A percentile compares a stretch with the other conserved stretches of the same genome.
These are phyloP conservation scores for Oryza rufipogon DNA, from an alignment of 176 grass and related monocot species.

Conservation along the genomic window DNA sequence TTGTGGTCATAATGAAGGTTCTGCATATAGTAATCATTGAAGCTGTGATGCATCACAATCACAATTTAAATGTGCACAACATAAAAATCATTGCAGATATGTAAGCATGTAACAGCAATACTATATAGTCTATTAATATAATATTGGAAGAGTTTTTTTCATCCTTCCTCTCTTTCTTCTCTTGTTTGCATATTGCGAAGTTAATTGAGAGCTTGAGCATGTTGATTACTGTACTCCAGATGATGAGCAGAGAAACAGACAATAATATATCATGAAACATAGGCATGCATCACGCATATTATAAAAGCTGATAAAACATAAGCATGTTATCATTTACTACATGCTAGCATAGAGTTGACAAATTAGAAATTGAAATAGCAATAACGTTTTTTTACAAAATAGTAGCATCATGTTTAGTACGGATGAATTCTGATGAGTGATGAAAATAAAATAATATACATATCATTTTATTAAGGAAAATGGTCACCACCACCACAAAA, in stretches of 20 bases:
- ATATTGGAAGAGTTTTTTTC: background rate
- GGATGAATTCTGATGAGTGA: background rate
- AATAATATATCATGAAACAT: background rate
- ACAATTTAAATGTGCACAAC: background rate
- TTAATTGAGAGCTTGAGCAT: background rate
- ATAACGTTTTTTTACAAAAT: background rate
- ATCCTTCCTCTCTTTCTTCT: background rate
- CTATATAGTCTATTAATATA: background rate
- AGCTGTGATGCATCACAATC: background rate
- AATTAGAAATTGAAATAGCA: background rate
- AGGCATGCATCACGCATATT: background rate
- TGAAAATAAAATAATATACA: slow-evolving; percentile 11
- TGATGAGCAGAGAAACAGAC: background rate
- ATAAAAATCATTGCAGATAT: background rate
- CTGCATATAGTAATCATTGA: background rate
- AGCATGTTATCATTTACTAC: background rate
- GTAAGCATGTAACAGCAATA: background rate
- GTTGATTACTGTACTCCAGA: background rate
- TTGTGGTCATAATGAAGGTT: background rate
- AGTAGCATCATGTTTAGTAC: background rate
- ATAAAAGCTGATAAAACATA: background rate
- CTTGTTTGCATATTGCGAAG: background rate
- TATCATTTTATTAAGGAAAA: too few species aligned
- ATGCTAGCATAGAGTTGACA: background rate
- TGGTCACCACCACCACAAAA: too few species aligned